phyloP scores from a whole-genome alignment of 768 basidiomycete species.

The Pleurotus tuber-regium region DNA sequence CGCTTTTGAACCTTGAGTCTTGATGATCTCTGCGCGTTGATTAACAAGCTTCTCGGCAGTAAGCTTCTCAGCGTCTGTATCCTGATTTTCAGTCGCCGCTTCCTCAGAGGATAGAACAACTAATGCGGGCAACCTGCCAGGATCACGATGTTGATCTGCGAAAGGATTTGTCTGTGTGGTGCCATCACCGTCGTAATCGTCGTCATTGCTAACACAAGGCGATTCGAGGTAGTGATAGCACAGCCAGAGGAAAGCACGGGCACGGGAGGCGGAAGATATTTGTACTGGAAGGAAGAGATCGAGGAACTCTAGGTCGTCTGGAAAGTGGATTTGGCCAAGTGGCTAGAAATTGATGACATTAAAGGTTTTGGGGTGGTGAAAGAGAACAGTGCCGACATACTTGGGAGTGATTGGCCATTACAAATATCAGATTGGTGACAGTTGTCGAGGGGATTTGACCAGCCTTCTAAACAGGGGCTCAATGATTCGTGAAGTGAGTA shows the following conservation, averaged over 20 bases:
- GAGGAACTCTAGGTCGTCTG: constrained; percentile 69
- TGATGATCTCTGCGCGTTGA: constrained; percentile 38
- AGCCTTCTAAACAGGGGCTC: constrained; percentile 38
- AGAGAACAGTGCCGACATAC: constrained; percentile 39
- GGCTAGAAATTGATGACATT: constrained; percentile 36
- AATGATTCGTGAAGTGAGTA: constrained; percentile 8
- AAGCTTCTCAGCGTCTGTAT: constrained; percentile 39
- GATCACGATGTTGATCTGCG: constrained; percentile 38
- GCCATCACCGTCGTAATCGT: constrained; percentile 38
- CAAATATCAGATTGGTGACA: constrained; percentile 83
- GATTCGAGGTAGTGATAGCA: constrained; percentile 74
- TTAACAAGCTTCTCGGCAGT: constrained; percentile 36
- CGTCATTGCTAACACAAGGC: constrained; percentile 26
- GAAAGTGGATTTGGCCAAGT: constrained; percentile 68
- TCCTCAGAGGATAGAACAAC: constrained; percentile 38
- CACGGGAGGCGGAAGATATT: constrained; percentile 71
- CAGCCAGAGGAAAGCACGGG: constrained; percentile 80
- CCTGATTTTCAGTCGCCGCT: constrained; percentile 41
- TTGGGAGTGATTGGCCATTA: constrained; percentile 74
- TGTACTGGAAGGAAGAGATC: constrained; percentile 80
- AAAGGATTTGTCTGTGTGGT: constrained; percentile 51
- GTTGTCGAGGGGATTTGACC: constrained; percentile 77
- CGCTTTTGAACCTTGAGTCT: constrained; percentile 27
- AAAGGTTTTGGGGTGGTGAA: constrained; percentile 2
- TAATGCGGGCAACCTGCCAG: constrained; percentile 35